Percentiles rank a stretch among this genome's conserved stretches.
Conservation (phyloP, 176 grass and related monocot species). For the Eleusine indica region DNA sequence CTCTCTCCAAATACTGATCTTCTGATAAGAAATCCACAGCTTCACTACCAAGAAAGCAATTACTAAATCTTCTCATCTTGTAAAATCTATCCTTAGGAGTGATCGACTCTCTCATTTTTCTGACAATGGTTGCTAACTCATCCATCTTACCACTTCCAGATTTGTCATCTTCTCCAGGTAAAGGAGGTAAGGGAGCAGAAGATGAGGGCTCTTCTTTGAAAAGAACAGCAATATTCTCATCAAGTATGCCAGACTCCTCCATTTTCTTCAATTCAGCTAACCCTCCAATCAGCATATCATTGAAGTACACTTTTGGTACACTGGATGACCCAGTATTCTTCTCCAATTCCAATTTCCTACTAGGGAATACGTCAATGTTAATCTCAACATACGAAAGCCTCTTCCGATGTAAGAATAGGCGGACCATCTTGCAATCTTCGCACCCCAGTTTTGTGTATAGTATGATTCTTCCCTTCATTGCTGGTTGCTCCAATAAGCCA, state of each 20-base stretch:
- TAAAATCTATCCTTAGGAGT: slow-evolving; percentile 88
- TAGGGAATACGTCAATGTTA: slow-evolving; percentile 85
- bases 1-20: slow-evolving; percentile 91
- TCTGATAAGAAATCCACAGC: slow-evolving; percentile 94
- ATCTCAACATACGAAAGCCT: slow-evolving; percentile 83
- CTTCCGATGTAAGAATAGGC: slow-evolving; percentile 64
- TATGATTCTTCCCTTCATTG: slow-evolving; percentile 69
- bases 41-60: slow-evolving; percentile 91
- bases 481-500: slow-evolving; percentile 43
- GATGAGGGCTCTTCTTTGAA: slow-evolving; percentile 56
- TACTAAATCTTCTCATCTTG: slow-evolving; percentile 97
- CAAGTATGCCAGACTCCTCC: slow-evolving; percentile 70
- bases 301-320: slow-evolving; percentile 88
- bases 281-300: slow-evolving; percentile 74
- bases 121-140: slow-evolving; percentile 82
- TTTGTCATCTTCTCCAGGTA: slow-evolving; percentile 93
- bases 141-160: slow-evolving; percentile 89
- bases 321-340: slow-evolving; percentile 69
- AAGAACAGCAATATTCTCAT: slow-evolving; percentile 62
- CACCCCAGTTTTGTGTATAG: slow-evolving; percentile 84
- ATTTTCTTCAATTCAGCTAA: slow-evolving; percentile 74
- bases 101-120: slow-evolving; percentile 89
- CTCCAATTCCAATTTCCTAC: slow-evolving; percentile 84
- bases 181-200: slow-evolving; percentile 72
- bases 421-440: slow-evolving; percentile 75